Percentiles rank a stretch among this genome's conserved stretches.
Evolutionary conservation across 371 early-diverging fungal species (phyloP).

Genomic region (Mucor sp.): DNA sequence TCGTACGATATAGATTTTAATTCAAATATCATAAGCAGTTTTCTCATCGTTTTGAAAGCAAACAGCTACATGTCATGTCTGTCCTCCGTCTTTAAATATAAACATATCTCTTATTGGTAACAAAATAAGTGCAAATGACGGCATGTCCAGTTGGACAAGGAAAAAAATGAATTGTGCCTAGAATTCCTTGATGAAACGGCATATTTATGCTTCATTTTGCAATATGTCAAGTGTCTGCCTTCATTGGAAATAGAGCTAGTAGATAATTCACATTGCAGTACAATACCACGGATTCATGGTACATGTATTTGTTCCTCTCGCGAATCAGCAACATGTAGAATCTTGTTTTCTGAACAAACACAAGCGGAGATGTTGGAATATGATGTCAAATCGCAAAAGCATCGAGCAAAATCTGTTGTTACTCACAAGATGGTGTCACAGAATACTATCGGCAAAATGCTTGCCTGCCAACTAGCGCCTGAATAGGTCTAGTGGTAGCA

Average conservation of each 20-base stretch:
- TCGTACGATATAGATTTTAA: neutral
- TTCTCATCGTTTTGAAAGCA: neutral
- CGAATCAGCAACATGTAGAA: too few species aligned
- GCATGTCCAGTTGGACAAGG: neutral
- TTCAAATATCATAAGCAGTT: neutral
- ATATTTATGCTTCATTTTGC: neutral
- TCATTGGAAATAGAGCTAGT: too few species aligned
- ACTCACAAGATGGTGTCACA: neutral
- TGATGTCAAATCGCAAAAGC: neutral
- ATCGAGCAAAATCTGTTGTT: neutral
- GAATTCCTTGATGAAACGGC: neutral
- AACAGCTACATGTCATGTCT: neutral
- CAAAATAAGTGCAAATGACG: neutral
- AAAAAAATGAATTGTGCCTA: neutral
- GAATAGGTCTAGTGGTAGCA: neutral
- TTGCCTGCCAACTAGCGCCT: neutral
- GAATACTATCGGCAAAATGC: neutral
- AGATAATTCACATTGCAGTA: too few species aligned
- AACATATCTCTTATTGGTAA: neutral
- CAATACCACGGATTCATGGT: neutral
- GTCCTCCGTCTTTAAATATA: neutral
- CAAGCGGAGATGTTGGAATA: neutral
- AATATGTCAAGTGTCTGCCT: neutral
- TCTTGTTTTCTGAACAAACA: neutral
- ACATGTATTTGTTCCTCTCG: too few species aligned